These are phyloP conservation scores for Epichloe sp. DNA, from an alignment of 2,329 filamentous ascomycete species.

Conservation along the genomic window DNA sequence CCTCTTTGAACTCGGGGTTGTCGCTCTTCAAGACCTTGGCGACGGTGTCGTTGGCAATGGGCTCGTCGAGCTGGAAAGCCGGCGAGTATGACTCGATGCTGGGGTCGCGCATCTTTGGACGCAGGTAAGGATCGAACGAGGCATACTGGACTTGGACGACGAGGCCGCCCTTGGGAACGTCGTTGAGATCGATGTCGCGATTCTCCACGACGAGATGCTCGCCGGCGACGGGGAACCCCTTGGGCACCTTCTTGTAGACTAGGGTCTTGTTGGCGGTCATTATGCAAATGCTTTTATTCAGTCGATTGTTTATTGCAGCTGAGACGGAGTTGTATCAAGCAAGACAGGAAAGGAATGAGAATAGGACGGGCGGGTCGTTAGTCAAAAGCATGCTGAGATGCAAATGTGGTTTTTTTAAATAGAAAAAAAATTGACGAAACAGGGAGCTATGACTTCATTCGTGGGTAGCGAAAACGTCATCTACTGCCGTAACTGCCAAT, in stretches of 20 bases:
- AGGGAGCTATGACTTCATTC: neutral
- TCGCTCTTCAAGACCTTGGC: conserved; percentile 60
- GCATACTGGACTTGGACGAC: conserved; percentile 59
- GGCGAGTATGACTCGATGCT: conserved; percentile 44
- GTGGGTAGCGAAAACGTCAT: neutral
- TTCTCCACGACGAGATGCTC: conserved; percentile 57
- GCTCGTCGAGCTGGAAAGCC: conserved; percentile 42
- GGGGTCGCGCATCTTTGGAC: conserved; percentile 61
- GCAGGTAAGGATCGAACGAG: conserved; percentile 76
- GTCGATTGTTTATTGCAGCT: too few species aligned
- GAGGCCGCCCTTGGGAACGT: conserved; percentile 48
- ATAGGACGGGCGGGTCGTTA: neutral
- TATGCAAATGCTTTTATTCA: neutral
- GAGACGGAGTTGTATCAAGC: neutral
- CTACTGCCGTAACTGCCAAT: neutral
- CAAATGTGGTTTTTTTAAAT: neutral
- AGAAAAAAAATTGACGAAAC: neutral
- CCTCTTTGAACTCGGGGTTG: conserved; percentile 45
- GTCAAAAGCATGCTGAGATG: neutral
- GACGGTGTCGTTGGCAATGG: conserved; percentile 52
- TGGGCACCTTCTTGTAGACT: conserved; percentile 58
- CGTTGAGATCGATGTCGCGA: conserved; percentile 51
- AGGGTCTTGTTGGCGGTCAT: conserved; percentile 55
- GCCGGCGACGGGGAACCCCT: conserved; percentile 53
- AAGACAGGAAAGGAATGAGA: neutral